Evolutionary conservation across 768 basidiomycete genomes (phyloP).

Genomic region (Calocera cornea): DNA sequence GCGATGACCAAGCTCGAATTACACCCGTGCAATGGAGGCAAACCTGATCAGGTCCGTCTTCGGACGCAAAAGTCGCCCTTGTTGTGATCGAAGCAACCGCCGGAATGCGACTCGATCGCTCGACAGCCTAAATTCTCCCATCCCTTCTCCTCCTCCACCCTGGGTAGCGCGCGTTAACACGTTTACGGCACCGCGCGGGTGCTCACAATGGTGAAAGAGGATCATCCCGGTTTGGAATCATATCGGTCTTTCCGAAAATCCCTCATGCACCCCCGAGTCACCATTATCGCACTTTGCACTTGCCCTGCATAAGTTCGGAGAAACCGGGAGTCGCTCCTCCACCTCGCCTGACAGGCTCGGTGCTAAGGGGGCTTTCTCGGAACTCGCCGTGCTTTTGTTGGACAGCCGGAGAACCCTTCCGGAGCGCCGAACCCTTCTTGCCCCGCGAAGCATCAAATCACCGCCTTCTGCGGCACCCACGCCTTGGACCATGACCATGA

Average conservation of each 20-base stretch:
- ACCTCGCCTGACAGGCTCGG: neutral
- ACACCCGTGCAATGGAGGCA: neutral
- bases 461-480: neutral
- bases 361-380: neutral
- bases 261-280: neutral
- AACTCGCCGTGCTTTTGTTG: neutral
- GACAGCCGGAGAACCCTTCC: neutral
- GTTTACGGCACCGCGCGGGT: neutral
- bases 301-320: neutral
- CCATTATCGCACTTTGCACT: neutral
- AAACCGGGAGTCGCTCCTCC: neutral
- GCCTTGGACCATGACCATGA: neutral
- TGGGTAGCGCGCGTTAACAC: neutral
- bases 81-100: neutral
- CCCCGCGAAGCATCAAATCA: neutral
- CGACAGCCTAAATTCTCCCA: slow-evolving; percentile 1
- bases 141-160: neutral
- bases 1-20: neutral
- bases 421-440: neutral
- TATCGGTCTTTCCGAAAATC: neutral
- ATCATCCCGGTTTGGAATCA: neutral
- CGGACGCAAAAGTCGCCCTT: neutral
- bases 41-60: neutral
- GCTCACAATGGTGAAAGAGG: neutral
- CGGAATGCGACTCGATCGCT: neutral